Percentiles rank a stretch among this genome's conserved stretches.
Conservation (phyloP, 139 green algal genomes). For the Volvox africanus region DNA sequence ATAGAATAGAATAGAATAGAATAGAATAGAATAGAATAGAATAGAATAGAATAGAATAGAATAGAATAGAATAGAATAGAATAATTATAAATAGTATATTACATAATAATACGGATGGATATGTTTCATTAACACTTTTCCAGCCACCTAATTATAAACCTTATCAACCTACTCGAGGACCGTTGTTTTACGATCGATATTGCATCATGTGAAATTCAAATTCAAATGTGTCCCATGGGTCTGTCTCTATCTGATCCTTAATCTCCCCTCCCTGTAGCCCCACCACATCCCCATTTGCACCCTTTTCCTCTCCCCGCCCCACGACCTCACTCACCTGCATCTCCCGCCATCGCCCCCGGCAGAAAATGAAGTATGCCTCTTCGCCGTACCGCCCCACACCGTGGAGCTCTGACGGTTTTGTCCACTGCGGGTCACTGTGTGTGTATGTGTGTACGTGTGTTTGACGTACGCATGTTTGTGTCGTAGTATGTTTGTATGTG, state of each 20-base stretch:
- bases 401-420: constrained; percentile 82
- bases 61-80: too few relatives aligned
- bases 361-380: constrained; percentile 95
- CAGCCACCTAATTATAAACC: too few relatives aligned
- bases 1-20: too few relatives aligned
- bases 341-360: constrained; percentile 73
- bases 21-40: too few relatives aligned
- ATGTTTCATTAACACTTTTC: too few relatives aligned
- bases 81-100: too few relatives aligned
- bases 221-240: neutral
- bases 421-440: constrained; percentile 73
- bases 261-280: neutral
- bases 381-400: constrained; percentile 89
- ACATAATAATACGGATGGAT: too few relatives aligned
- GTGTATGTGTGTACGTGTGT: neutral
- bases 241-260: neutral
- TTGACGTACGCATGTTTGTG: neutral
- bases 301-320: constrained; percentile 63
- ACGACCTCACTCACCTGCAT: constrained; percentile 14
- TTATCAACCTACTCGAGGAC: too few relatives aligned
- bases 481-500: neutral
- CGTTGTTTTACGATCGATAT: too few relatives aligned
- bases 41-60: too few relatives aligned
- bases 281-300: neutral
- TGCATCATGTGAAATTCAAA: too few relatives aligned